Evolutionary conservation across 192 early-diverging fungal genomes (phyloP).

Genomic region (Diversispora eburnea): DNA sequence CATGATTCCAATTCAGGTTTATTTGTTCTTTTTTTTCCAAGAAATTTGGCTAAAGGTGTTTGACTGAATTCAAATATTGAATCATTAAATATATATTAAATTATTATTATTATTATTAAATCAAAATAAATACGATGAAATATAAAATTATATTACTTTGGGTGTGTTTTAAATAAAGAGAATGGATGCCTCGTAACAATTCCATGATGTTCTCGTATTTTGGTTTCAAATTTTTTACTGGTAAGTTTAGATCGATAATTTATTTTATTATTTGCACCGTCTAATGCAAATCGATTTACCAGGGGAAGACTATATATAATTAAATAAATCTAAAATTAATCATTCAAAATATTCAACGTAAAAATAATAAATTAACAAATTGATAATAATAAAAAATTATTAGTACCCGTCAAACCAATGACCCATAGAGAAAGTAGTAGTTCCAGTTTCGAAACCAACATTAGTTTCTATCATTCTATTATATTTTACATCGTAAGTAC

Average conservation of each 20-base stretch:
- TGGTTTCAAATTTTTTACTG: slow-evolving; percentile 56
- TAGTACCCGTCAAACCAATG: slow-evolving; percentile 69
- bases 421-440: slow-evolving; percentile 61
- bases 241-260: slow-evolving; percentile 59
- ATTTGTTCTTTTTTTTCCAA: slow-evolving; percentile 50
- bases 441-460: slow-evolving; percentile 60
- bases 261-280: slow-evolving; percentile 52
- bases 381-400: neutral
- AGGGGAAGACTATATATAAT: slow-evolving; percentile 52
- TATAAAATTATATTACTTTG: slow-evolving; percentile 37
- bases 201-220: slow-evolving; percentile 70
- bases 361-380: neutral
- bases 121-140: too few relatives aligned
- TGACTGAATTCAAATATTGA: slow-evolving; percentile 35
- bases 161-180: slow-evolving; percentile 60
- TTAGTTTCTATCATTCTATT: slow-evolving; percentile 50
- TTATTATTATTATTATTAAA: slow-evolving; percentile 7
- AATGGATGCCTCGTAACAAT: slow-evolving; percentile 63
- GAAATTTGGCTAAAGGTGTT: slow-evolving; percentile 60
- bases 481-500: slow-evolving; percentile 63
- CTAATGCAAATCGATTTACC: slow-evolving; percentile 65
- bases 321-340: neutral
- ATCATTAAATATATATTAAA: slow-evolving; percentile 2
- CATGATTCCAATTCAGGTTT: slow-evolving; percentile 69
- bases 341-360: neutral